Evolutionary conservation across 306 rosid genomes (phyloP).

Genomic region (Hippophae rhamnoides): DNA sequence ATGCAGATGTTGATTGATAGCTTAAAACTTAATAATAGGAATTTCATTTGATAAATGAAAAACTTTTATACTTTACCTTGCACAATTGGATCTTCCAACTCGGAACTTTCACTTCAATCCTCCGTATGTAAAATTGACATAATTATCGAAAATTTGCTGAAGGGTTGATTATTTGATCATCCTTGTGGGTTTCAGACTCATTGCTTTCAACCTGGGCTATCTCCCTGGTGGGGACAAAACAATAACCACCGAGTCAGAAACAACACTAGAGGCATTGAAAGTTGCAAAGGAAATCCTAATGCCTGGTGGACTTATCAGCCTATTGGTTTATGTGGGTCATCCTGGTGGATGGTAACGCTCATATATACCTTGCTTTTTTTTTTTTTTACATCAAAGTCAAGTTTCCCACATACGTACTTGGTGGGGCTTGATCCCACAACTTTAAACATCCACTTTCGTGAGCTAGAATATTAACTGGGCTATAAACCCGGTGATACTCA

Average conservation of each 20-base stretch:
- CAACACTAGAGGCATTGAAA: constrained; percentile 65
- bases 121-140: not conserved
- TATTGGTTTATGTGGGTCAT: constrained; percentile 80
- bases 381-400: too few relatives aligned
- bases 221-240: constrained; percentile 90
- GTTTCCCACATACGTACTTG: too few relatives aligned
- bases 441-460: too few relatives aligned
- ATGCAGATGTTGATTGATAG: too few relatives aligned
- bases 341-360: constrained; percentile 76
- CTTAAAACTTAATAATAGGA: too few relatives aligned
- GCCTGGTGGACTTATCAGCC: constrained; percentile 77
- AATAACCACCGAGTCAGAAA: constrained; percentile 54
- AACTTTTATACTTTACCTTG: not conserved
- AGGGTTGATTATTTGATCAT: constrained; percentile 10
- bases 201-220: constrained; percentile 87
- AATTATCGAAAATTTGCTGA: not conserved
- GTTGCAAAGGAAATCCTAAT: constrained; percentile 49
- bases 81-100: too few relatives aligned
- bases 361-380: constrained; percentile 5
- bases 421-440: too few relatives aligned
- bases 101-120: too few relatives aligned
- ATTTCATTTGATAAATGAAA: too few relatives aligned
- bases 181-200: constrained; percentile 51
- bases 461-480: too few relatives aligned
- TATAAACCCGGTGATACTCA: constrained; percentile 31